These are phyloP conservation scores for Lecanoromycetidae sp. DNA, from an alignment of 2,329 filamentous ascomycete genomes.

Conservation along the genomic window DNA sequence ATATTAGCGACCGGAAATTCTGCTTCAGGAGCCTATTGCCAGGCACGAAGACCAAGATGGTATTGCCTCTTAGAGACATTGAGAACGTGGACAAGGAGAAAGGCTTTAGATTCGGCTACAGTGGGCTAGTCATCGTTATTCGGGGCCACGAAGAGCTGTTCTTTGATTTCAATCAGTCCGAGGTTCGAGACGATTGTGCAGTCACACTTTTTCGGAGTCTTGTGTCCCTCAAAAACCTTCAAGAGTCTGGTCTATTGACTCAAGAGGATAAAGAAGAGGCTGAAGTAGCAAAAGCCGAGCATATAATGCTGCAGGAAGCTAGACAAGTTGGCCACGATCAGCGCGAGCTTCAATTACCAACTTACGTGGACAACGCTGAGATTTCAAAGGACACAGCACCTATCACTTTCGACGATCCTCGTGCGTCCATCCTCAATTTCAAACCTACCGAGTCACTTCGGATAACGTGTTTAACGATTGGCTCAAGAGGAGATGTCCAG, in stretches of 20 bases:
- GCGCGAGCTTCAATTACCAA: constrained; percentile 27
- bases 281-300: constrained; percentile 65
- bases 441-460: constrained; percentile 68
- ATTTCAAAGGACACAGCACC: constrained; percentile 38
- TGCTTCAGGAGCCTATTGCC: constrained; percentile 88
- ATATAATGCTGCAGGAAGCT: constrained; percentile 67
- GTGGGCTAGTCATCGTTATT: constrained; percentile 83
- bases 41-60: constrained; percentile 81
- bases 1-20: constrained; percentile 74
- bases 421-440: constrained; percentile 79
- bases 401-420: constrained; percentile 79
- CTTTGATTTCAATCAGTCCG: constrained; percentile 74
- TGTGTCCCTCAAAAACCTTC: constrained; percentile 57
- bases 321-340: constrained; percentile 38
- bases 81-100: constrained; percentile 92
- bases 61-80: constrained; percentile 79
- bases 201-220: constrained; percentile 67
- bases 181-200: constrained; percentile 76
- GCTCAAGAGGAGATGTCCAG: constrained; percentile 89
- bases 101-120: constrained; percentile 83
- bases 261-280: constrained; percentile 59
- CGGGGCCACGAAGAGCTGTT: constrained; percentile 91
- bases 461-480: constrained; percentile 90
- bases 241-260: constrained; percentile 55
- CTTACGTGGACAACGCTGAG: constrained; percentile 19